Evolutionary conservation across 2,329 filamentous ascomycete species (phyloP), one percentile per base, ranked within the genome.

Genomic region (Fusarium austroafricanum): DNA sequence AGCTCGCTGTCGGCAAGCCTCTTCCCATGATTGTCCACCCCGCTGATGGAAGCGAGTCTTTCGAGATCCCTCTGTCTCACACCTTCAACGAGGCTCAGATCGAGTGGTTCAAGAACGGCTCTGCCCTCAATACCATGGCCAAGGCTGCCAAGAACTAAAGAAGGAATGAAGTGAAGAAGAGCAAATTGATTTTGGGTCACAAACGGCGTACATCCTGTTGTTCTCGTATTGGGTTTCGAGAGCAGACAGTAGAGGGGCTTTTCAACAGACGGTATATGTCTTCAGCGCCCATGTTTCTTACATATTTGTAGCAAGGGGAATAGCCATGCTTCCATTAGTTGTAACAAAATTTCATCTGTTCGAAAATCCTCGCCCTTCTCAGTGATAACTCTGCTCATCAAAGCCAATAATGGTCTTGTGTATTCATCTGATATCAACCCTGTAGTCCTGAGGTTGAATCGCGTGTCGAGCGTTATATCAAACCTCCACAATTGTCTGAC

Each of bases 81-180:
- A 99, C 96, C 71, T 99, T 97, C 90, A 99, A 99, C 87, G 93
- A 93, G 80, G 89, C 92, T 74, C 96, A 99, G 86, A 91, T 99
- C 68, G 92, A 97, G 84, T 99, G 96, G 96, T 99, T 99, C 89
- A 94, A 94, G 88, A 96, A 98, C 81, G 96, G 96, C 73, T 94
- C 91, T 77, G 96, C 96, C 56, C 87, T 99, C 72, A 99, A 99
- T 90, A 97, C 94, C 75, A 99, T 99, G 95, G 94, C 95, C 88
- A 96, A 96, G 89, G 61, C 73, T 42, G 44, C 76, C 47, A 75
- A 74, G 70, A 75, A 80, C 73, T 78, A 78, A 73, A 71, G 67
- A 64, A 65, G 54, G 39, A 64, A 55, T 18, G 55, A 60, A 58
- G 35, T 51, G 61, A 53, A 57, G 49, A 61, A 40, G 57, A 60